Evolutionary conservation across 2,329 filamentous ascomycete species (phyloP).

Genomic region (Aspergillus brasiliensis): DNA sequence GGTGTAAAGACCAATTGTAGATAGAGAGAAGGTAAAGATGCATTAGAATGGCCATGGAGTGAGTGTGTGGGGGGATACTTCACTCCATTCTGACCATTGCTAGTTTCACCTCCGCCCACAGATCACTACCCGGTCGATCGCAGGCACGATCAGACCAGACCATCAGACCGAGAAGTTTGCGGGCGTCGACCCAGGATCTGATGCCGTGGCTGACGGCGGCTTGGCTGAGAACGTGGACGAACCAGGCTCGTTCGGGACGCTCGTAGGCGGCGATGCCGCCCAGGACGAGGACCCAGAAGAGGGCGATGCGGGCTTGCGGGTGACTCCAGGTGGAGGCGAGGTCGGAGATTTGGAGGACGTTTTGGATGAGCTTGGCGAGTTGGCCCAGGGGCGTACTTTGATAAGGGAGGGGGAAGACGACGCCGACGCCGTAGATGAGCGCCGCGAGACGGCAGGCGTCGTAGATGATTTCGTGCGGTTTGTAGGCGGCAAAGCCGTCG

Average conservation of each 20-base stretch:
- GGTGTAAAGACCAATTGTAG: neutral
- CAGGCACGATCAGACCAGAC: constrained; percentile 41
- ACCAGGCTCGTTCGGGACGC: constrained; percentile 37
- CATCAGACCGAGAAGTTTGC: constrained; percentile 27
- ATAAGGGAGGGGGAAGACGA: constrained; percentile 43
- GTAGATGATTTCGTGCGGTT: constrained; percentile 31
- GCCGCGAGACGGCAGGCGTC: constrained; percentile 40
- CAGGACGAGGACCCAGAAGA: constrained; percentile 42
- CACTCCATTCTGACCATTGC: constrained; percentile 2
- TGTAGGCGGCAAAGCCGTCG: constrained; percentile 18
- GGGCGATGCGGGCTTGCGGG: constrained; percentile 22
- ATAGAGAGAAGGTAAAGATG: neutral
- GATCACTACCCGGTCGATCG: constrained; percentile 29
- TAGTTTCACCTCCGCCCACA: constrained; percentile 32
- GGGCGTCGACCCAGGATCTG: constrained; percentile 30
- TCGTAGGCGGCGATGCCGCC: constrained; percentile 42
- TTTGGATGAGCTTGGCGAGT: constrained; percentile 31
- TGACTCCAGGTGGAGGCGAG: constrained; percentile 29
- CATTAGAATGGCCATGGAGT: neutral
- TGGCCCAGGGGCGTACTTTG: constrained; percentile 38
- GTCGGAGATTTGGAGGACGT: constrained; percentile 26
- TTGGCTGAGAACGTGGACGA: constrained; percentile 29
- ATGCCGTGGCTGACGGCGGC: constrained; percentile 24
- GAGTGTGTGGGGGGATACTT: neutral
- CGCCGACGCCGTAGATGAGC: constrained; percentile 40